Conservation (phyloP, 2,329 filamentous ascomycete genomes). For the Claviceps digitariae region DNA sequence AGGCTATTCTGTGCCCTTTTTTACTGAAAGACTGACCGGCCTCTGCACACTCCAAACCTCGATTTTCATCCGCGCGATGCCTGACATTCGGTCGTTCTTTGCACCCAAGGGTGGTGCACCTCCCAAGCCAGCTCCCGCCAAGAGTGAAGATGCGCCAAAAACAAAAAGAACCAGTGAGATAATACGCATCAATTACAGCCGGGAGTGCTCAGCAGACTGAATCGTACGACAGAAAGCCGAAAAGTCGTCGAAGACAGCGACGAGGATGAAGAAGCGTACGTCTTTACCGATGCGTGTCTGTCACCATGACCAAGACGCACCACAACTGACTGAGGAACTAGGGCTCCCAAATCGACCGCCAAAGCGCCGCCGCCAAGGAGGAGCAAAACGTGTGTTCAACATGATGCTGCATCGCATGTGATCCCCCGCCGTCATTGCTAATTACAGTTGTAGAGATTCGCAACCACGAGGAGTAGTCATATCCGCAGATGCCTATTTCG, state of each 20-base stretch:
- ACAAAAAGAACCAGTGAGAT: constrained; percentile 32
- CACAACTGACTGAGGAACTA: constrained; percentile 6
- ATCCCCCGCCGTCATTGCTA: background rate
- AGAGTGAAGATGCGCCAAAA: constrained; percentile 30
- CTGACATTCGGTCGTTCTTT: constrained; percentile 90
- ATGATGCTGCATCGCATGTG: background rate
- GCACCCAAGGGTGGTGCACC: constrained; percentile 53
- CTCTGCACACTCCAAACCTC: constrained; percentile 2
- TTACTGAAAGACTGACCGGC: background rate
- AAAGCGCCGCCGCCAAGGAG: constrained; percentile 36
- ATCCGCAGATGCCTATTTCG: constrained; percentile 45
- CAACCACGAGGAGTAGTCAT: constrained; percentile 36
- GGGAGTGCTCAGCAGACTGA: constrained; percentile 6
- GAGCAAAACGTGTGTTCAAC: constrained; percentile 35
- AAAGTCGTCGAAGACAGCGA: constrained; percentile 73
- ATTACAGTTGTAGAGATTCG: constrained; percentile 18
- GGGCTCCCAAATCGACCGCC: constrained; percentile 37
- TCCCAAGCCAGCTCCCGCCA: constrained; percentile 32
- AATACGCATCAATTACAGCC: background rate
- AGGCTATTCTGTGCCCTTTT: constrained; percentile 6
- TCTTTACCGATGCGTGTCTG: background rate
- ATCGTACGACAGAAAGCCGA: constrained; percentile 31
- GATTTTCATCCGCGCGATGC: constrained; percentile 38
- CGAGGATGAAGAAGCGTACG: constrained; percentile 44
- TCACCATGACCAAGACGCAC: background rate